phyloP scores from a whole-genome alignment of 2,329 filamentous ascomycete genomes.

The Exophiala phaeomuriformis region DNA sequence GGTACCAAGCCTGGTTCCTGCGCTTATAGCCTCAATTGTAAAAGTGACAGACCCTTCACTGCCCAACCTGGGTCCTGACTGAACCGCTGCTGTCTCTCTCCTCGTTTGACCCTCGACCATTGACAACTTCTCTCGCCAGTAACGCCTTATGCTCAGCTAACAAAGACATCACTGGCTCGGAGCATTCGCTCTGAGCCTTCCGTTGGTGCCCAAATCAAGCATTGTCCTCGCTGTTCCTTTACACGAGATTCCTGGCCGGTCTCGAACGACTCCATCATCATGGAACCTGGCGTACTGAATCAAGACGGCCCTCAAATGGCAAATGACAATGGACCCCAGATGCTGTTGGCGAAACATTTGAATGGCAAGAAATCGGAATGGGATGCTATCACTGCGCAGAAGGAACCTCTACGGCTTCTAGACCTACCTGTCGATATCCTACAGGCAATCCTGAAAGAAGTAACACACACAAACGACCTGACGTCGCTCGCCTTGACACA shows the following conservation, averaged over 20 bases:
- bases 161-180: conserved; percentile 15
- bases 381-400: conserved; percentile 34
- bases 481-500: conserved; percentile 70
- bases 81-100: conserved; percentile 8
- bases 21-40: background rate
- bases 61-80: conserved; percentile 11
- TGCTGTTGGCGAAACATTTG: conserved; percentile 22
- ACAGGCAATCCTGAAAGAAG: conserved; percentile 72
- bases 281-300: conserved; percentile 8
- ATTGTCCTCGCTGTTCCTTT: background rate
- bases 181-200: conserved; percentile 21
- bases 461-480: conserved; percentile 73
- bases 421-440: conserved; percentile 73
- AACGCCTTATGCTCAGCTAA: conserved; percentile 21
- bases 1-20: background rate
- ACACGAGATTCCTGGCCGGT: background rate
- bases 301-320: background rate
- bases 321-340: background rate
- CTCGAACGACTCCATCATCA: background rate
- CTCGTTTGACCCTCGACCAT: conserved; percentile 2
- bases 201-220: background rate
- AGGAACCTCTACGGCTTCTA: conserved; percentile 57
- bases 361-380: conserved; percentile 25
- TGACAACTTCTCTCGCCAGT: background rate
- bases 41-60: background rate